Evolutionary conservation across 768 basidiomycete genomes (phyloP).

Genomic region (Hypholoma sublateritium): DNA sequence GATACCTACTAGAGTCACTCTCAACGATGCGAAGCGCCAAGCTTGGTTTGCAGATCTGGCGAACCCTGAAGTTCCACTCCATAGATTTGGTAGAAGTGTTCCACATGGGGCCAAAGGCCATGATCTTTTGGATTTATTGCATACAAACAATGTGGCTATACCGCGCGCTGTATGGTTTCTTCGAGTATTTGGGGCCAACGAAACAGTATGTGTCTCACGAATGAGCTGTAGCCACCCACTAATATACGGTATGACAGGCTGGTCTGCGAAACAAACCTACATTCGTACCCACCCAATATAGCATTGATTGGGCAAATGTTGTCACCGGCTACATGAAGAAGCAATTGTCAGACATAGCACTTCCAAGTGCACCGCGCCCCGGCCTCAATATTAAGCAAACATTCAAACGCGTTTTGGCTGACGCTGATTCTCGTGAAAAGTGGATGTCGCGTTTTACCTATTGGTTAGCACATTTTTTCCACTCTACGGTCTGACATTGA

Average conservation of each 20-base stretch:
- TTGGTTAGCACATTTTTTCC: slow-evolving; percentile 43
- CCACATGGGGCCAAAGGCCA: slow-evolving; percentile 87
- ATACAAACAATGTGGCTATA: slow-evolving; percentile 74
- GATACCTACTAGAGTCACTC: slow-evolving; percentile 79
- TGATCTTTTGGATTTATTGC: slow-evolving; percentile 78
- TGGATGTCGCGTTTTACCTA: slow-evolving; percentile 83
- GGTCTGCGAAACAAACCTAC: slow-evolving; percentile 74
- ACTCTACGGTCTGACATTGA: neutral
- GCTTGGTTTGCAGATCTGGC: slow-evolving; percentile 85
- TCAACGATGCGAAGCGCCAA: slow-evolving; percentile 76
- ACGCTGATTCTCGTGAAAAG: slow-evolving; percentile 63
- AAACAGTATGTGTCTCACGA: slow-evolving; percentile 50
- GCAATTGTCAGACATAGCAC: slow-evolving; percentile 72
- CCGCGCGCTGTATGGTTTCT: slow-evolving; percentile 87
- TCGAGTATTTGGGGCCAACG: slow-evolving; percentile 84
- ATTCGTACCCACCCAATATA: slow-evolving; percentile 84
- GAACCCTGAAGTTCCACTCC: slow-evolving; percentile 74
- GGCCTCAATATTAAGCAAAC: slow-evolving; percentile 81
- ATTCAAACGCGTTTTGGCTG: slow-evolving; percentile 80
- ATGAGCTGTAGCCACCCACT: neutral
- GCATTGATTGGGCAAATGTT: slow-evolving; percentile 81
- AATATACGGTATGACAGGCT: slow-evolving; percentile 39
- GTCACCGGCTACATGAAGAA: slow-evolving; percentile 83
- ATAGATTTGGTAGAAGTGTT: slow-evolving; percentile 81
- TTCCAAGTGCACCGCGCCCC: slow-evolving; percentile 76